Evolutionary conservation across 306 rosid species (phyloP), one percentile per base, ranked within the genome.

Genomic region (Oxytropis ochrocephala): DNA sequence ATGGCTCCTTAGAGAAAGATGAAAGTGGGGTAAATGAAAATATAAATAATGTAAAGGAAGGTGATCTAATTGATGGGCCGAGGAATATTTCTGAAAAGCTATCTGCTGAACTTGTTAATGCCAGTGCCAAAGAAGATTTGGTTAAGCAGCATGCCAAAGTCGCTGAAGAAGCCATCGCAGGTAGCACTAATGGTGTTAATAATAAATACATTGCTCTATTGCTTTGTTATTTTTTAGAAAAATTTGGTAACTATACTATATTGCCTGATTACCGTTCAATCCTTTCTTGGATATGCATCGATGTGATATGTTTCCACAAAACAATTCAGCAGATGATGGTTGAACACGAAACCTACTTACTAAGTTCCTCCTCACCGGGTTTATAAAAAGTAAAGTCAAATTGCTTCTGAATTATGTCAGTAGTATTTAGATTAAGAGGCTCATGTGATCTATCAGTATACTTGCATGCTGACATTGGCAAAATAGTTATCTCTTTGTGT

Each of bases 81-180:
- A 81, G 48, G 79, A 78, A 70, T 73, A 85, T 95, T 74, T 76
- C 85, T 0, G 95, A 87, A 69, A 87, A 82, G 82, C 72, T 91
- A 65, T 91, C 96, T 12, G 87, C 92, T 35, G 99, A 91, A 46
- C 96, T 86, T 56, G 89, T 89, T 44, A 87, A 89, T 75, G 88
- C 79, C 70, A 91, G 86, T 59, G 92, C 91, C 62, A 95, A 89
- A 85, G 99, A 95, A 73, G 99, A 91, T 74, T 87, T 95, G 84
- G 97, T 89, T 39, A 85, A 87, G 79, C 99, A 95, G 81, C 99
- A 95, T 71, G 89, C 96, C 50, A 89, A 83, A 91, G 97, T 95
- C 19, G 97, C 99, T 51, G 97, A 95, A 87, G 99, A 95, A 95
- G 99, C 99, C 21, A 88, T 95, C 77, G 90, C 96, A 75, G 99